A percentile compares a stretch with the other conserved stretches of the same genome.
phyloP scores from a whole-genome alignment of 148 eudicot genomes.

The Cornus controversa region DNA sequence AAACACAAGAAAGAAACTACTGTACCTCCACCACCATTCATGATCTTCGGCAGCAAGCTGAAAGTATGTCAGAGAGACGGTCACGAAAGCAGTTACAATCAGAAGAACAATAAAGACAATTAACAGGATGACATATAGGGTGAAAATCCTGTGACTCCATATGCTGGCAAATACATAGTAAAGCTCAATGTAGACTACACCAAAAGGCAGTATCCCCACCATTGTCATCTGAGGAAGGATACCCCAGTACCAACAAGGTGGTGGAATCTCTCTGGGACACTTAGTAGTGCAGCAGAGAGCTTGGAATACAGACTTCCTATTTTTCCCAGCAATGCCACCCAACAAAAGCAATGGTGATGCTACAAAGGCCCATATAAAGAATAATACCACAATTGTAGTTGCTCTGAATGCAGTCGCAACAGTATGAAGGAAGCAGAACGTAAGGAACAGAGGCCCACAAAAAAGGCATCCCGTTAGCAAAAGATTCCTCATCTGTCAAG shows the following conservation, averaged over 20 bases:
- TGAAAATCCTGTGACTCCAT: constrained; percentile 19
- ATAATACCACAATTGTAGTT: constrained; percentile 11
- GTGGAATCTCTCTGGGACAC: constrained; percentile 24
- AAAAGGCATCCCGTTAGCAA: constrained; percentile 15
- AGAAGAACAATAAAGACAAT: constrained; percentile 11
- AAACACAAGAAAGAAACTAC: not conserved
- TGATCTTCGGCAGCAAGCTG: constrained; percentile 20
- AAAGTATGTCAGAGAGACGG: constrained; percentile 11
- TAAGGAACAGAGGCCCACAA: constrained; percentile 15
- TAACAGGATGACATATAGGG: constrained; percentile 8
- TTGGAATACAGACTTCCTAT: not conserved
- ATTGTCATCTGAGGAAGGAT: constrained; percentile 14
- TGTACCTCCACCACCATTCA: constrained; percentile 26
- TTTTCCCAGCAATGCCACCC: constrained; percentile 17
- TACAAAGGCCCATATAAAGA: not conserved
- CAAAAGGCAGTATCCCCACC: constrained; percentile 19
- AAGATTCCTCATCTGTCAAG: constrained; percentile 14
- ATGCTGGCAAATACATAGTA: constrained; percentile 13
- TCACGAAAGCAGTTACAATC: constrained; percentile 11
- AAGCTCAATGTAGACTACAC: constrained; percentile 10
- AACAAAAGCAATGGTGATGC: constrained; percentile 17
- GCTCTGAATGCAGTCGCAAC: constrained; percentile 9
- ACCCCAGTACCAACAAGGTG: constrained; percentile 19
- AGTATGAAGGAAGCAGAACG: constrained; percentile 15
- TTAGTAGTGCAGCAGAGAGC: constrained; percentile 20